Evolutionary conservation across 2,329 filamentous ascomycete species (phyloP).

Genomic region (Tetracladium maxilliforme): DNA sequence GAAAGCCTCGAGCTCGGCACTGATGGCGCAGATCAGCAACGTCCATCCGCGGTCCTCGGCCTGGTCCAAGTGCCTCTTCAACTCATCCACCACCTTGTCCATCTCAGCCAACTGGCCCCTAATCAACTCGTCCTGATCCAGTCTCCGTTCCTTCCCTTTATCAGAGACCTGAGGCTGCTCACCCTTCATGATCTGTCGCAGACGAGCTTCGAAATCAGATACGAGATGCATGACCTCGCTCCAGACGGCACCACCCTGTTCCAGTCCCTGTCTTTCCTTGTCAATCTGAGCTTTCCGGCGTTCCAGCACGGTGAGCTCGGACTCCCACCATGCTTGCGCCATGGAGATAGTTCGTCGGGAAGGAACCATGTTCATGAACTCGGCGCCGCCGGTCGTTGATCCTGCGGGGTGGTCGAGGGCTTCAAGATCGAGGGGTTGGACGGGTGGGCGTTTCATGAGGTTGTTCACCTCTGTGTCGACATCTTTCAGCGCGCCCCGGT

Average conservation of each 20-base stretch:
- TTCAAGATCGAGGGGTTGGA: constrained; percentile 1
- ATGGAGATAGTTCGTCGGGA: constrained; percentile 54
- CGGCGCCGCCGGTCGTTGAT: constrained; percentile 9
- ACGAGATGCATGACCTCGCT: constrained; percentile 43
- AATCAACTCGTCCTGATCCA: constrained; percentile 23
- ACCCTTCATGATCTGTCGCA: constrained; percentile 38
- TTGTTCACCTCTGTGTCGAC: constrained; percentile 46
- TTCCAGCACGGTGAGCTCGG: constrained; percentile 41
- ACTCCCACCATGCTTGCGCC: constrained; percentile 57
- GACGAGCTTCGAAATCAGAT: constrained; percentile 46
- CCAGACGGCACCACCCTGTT: constrained; percentile 56
- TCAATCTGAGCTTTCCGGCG: constrained; percentile 39
- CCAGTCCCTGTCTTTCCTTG: constrained; percentile 47
- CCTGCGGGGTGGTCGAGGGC: neutral
- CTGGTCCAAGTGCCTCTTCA: constrained; percentile 36
- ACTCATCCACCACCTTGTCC: constrained; percentile 33
- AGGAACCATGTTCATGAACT: constrained; percentile 45
- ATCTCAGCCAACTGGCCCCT: constrained; percentile 38
- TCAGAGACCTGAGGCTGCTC: too few relatives aligned
- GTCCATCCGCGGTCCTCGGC: constrained; percentile 57
- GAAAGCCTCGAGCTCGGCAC: constrained; percentile 58
- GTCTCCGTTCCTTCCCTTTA: constrained; percentile 12
- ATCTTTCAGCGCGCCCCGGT: constrained; percentile 49
- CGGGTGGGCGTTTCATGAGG: constrained; percentile 42
- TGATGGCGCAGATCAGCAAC: constrained; percentile 59